These are phyloP conservation scores for Pseudocercospora musae DNA, from an alignment of 2,329 filamentous ascomycete genomes.

Conservation along the genomic window DNA sequence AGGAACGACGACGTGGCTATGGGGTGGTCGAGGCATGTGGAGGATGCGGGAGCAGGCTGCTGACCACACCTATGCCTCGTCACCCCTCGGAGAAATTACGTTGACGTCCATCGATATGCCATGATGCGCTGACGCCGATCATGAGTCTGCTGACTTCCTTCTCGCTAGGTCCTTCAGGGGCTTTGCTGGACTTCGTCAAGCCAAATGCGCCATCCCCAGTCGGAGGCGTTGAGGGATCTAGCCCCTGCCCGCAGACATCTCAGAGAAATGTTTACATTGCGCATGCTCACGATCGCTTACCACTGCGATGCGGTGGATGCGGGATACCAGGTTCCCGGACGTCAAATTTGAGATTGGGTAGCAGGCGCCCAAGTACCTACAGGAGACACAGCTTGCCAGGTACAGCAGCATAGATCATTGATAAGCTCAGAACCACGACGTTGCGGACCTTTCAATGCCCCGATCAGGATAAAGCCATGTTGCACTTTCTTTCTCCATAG, in stretches of 20 bases:
- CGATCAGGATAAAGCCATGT: neutral
- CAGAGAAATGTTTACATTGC: neutral
- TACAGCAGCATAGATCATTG: neutral
- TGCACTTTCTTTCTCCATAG: neutral
- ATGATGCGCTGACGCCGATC: neutral
- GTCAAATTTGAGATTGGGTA: constrained; percentile 4
- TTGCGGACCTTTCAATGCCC: neutral
- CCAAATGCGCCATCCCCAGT: neutral
- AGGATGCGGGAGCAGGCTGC: neutral
- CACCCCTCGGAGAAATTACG: neutral
- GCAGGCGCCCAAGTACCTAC: neutral
- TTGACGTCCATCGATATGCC: neutral
- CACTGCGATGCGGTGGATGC: constrained; percentile 7
- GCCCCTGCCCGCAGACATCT: neutral
- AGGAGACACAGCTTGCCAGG: neutral
- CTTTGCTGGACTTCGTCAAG: neutral
- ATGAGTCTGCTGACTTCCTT: neutral
- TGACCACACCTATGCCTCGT: neutral
- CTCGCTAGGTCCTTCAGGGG: neutral
- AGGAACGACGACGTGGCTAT: neutral
- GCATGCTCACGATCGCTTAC: constrained; percentile 1
- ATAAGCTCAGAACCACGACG: neutral
- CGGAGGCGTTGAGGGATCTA: neutral
- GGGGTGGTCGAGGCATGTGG: neutral
- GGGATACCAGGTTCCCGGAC: constrained; percentile 11